Base-by-base conservation (phyloP, 2,329 filamentous ascomycete genomes). In the Colletotrichum chlorophyti region DNA sequence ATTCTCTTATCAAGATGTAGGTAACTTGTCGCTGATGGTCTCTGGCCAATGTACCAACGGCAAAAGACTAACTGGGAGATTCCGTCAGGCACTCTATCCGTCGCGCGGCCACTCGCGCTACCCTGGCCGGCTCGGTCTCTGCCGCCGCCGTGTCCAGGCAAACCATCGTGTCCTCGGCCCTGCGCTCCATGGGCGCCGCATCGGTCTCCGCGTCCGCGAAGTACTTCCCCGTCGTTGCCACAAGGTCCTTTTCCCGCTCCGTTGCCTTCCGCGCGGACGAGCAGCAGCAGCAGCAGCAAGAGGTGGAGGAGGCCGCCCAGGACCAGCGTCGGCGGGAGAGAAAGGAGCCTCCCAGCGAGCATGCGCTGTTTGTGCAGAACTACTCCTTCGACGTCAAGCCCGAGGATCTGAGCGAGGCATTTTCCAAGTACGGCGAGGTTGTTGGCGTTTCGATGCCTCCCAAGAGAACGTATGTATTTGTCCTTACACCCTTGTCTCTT, bases 361-460 rank as follows among this genome's bases (percentile, higher is more conserved):
- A 55, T 32, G 32, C 31, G 15, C 65, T 91, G 60, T 91, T 88
- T 66, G 68, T 91, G 62, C 87, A 86, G 59, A 91, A 91, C 72
- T 74, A 91, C 41, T 86, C 85, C 70, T 91, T 86, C 69, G 87
- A 91, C 68, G 81, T 89, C 53, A 86, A 81, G 6, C 79, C 83
- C 6, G 79, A 83, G 26, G 82, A 89, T 63, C 66, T 92, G 42
- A 76, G 79, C 65, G 77, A 80, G 47, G 81, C 86, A 41, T 88
- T 91, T 68, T 70, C 75, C 60, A 78, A 81, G 43, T 74, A 69
- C 35, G 72, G 72, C 35, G 63, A 69, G 1, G 66, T 74, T 21
- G 12, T 34, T 14, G 34, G 47, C 26, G 21, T 63, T 26, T 15
- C 41, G 17, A 32, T 47, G 52, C 43, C 57, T 11, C 15, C 21